These are phyloP conservation scores for Collybia sp. DNA, from an alignment of 768 basidiomycete species.

Conservation along the genomic window DNA sequence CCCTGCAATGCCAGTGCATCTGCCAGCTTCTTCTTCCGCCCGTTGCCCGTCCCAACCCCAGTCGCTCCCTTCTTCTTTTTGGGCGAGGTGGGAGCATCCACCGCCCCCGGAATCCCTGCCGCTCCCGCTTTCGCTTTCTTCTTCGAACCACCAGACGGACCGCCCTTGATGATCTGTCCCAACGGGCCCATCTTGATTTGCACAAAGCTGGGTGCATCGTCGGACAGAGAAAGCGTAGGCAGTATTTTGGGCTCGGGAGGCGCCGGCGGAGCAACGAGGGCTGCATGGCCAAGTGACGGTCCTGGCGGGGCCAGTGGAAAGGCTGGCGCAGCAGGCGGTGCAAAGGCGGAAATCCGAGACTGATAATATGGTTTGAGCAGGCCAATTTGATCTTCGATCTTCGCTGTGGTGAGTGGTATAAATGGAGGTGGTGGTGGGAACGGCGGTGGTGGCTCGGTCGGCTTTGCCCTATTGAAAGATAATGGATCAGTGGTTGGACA, in stretches of 20 bases:
- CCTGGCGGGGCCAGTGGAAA: conserved; percentile 14
- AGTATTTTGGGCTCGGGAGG: conserved; percentile 11
- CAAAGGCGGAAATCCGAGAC: conserved; percentile 42
- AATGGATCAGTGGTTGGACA: background rate
- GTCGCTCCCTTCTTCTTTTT: conserved; percentile 41
- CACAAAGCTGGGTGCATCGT: conserved; percentile 53
- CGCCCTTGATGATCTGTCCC: conserved; percentile 64
- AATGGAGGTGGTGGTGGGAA: conserved; percentile 86
- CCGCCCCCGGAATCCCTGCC: conserved; percentile 12
- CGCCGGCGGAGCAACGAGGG: background rate
- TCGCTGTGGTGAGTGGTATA: conserved; percentile 59
- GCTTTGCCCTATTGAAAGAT: conserved; percentile 42
- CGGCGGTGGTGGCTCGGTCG: conserved; percentile 72
- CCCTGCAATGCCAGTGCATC: conserved; percentile 7
- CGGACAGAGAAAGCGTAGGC: conserved; percentile 30
- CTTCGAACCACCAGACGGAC: conserved; percentile 33
- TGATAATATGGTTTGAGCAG: conserved; percentile 77
- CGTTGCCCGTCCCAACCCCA: conserved; percentile 39
- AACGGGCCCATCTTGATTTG: conserved; percentile 77
- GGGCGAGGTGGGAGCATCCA: conserved; percentile 13
- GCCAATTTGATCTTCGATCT: conserved; percentile 78
- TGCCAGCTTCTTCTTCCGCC: conserved; percentile 39
- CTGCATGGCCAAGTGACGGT: conserved; percentile 4
- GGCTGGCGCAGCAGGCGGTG: conserved; percentile 17
- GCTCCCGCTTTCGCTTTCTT: conserved; percentile 55